Evolutionary conservation across 2,329 filamentous ascomycete species (phyloP).

Genomic region (Beauveria sp.): DNA sequence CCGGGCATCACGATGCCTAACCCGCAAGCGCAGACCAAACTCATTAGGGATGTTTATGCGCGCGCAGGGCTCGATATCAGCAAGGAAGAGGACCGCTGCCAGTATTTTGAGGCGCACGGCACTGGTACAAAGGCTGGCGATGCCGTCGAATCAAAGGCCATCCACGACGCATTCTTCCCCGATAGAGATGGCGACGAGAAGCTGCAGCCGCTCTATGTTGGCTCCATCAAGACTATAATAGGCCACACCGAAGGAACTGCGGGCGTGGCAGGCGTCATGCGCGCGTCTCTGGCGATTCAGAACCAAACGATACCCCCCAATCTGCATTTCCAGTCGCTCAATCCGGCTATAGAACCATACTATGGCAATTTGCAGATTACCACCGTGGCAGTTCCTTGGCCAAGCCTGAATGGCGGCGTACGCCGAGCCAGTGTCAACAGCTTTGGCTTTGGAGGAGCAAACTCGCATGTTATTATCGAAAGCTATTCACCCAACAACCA

Average conservation of each 20-base stretch:
- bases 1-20: conserved; percentile 49
- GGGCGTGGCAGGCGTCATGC: conserved; percentile 22
- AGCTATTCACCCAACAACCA: neutral
- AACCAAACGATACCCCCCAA: conserved; percentile 18
- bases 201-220: conserved; percentile 14
- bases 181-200: neutral
- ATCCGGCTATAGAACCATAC: conserved; percentile 16
- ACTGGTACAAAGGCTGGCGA: conserved; percentile 45
- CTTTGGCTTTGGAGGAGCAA: conserved; percentile 22
- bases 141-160: conserved; percentile 37
- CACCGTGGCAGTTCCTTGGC: conserved; percentile 14
- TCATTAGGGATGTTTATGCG: conserved; percentile 24
- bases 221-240: conserved; percentile 20
- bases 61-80: conserved; percentile 15
- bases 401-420: neutral
- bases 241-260: conserved; percentile 22
- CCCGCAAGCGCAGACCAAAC: conserved; percentile 30
- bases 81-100: conserved; percentile 21
- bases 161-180: neutral
- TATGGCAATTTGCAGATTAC: conserved; percentile 15
- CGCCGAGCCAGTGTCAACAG: conserved; percentile 17
- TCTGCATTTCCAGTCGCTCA: conserved; percentile 17
- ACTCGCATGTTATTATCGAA: conserved; percentile 20
- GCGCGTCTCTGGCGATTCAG: conserved; percentile 17
- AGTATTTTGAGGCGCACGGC: conserved; percentile 35